Conservation (phyloP, 2,329 filamentous ascomycete species). For the Alternaria atra region DNA sequence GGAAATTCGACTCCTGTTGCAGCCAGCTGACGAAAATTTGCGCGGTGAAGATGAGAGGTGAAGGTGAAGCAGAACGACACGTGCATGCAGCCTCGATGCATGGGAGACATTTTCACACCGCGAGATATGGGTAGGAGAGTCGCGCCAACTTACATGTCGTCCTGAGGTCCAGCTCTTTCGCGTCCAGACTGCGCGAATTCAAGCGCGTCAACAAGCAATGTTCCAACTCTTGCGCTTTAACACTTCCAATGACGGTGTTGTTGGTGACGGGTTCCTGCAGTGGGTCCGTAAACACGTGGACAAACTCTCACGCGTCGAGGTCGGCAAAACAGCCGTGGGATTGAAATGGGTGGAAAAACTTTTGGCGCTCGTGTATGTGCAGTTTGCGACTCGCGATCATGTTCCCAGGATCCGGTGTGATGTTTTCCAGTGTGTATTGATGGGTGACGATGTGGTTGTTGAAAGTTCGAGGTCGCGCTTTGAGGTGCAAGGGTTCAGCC, state of each 20-base stretch:
- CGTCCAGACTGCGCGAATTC: background rate
- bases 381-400: constrained; percentile 29
- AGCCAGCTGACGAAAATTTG: constrained; percentile 5
- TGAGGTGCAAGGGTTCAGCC: constrained; percentile 23
- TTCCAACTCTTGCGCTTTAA: constrained; percentile 19
- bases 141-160: constrained; percentile 19
- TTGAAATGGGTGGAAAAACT: constrained; percentile 9
- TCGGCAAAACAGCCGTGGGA: constrained; percentile 20
- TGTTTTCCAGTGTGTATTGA: constrained; percentile 15
- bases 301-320: constrained; percentile 39
- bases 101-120: constrained; percentile 11
- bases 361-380: constrained; percentile 18
- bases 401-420: constrained; percentile 13
- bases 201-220: background rate
- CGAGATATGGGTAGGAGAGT: constrained; percentile 16
- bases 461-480: constrained; percentile 30
- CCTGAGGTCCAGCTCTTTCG: constrained; percentile 3
- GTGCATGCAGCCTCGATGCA: constrained; percentile 8
- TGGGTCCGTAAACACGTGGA: constrained; percentile 38
- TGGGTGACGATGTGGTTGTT: constrained; percentile 22
- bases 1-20: background rate
- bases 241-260: constrained; percentile 18
- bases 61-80: constrained; percentile 10
- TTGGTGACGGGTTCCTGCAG: constrained; percentile 21
- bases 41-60: constrained; percentile 11